Evolutionary conservation across 1,284 basidiomycete species (phyloP).

Genomic region (Trametes hirsuta): DNA sequence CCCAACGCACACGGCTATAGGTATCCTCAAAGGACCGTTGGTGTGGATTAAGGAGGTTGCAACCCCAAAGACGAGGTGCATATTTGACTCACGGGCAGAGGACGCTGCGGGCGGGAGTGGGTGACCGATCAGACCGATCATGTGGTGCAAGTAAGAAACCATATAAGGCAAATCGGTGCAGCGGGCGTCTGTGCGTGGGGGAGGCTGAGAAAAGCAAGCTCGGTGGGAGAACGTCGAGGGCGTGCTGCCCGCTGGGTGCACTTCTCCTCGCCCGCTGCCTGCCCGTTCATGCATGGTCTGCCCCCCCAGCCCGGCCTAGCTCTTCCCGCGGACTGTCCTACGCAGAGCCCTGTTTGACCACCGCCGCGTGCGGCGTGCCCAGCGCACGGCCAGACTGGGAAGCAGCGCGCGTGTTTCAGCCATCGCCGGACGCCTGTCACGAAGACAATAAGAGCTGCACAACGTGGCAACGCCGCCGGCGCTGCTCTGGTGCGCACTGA

Average conservation of each 20-base stretch:
- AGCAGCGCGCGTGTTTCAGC: neutral
- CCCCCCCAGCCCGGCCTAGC: slow-evolving; percentile 14
- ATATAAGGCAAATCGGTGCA: slow-evolving; percentile 24
- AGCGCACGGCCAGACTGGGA: no score
- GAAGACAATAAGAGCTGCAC: slow-evolving; percentile 28
- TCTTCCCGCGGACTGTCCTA: slow-evolving; percentile 1
- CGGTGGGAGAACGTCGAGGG: neutral
- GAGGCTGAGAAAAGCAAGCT: slow-evolving; percentile 4
- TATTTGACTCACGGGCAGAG: no score
- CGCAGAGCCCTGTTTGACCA: neutral
- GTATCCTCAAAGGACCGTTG: no score
- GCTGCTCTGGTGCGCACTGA: slow-evolving; percentile 2
- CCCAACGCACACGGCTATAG: neutral
- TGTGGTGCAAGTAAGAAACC: slow-evolving; percentile 30
- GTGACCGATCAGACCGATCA: slow-evolving; percentile 12
- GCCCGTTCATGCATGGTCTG: slow-evolving; percentile 32
- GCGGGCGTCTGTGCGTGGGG: slow-evolving; percentile 1
- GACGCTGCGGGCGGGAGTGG: neutral
- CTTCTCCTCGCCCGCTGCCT: slow-evolving; percentile 25
- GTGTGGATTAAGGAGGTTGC: neutral
- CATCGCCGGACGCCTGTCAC: slow-evolving; percentile 15
- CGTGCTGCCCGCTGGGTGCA: neutral
- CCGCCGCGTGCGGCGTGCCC: slow-evolving; percentile 1
- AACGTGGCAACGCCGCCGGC: slow-evolving; percentile 29
- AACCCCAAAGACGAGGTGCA: no score